Conservation (phyloP, 148 eudicot genomes). For the Arctostaphylos glauca region DNA sequence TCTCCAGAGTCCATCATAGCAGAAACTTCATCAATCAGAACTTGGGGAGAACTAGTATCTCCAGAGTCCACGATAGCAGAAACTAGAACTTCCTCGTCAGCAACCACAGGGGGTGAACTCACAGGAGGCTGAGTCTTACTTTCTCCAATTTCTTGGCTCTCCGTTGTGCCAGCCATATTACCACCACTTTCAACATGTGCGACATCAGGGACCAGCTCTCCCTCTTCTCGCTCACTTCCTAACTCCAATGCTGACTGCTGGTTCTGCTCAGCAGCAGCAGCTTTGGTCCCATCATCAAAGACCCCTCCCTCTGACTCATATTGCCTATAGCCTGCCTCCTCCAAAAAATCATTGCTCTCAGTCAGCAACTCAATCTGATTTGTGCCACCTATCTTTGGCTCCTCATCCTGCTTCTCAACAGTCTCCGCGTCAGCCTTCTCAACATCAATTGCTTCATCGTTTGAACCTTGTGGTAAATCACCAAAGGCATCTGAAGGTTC, state of each 20-base stretch:
- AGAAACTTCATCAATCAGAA: slow-evolving; percentile 40
- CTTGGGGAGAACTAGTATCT: slow-evolving; percentile 45
- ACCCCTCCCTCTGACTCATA: slow-evolving; percentile 31
- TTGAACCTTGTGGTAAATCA: slow-evolving; percentile 36
- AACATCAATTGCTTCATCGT: slow-evolving; percentile 41
- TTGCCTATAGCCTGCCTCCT: slow-evolving; percentile 42
- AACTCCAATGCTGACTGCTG: slow-evolving; percentile 37
- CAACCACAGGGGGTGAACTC: slow-evolving; percentile 35
- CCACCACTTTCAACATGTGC: slow-evolving; percentile 48
- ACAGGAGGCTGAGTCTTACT: slow-evolving; percentile 36
- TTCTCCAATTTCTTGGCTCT: slow-evolving; percentile 43
- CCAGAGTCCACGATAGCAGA: slow-evolving; percentile 26
- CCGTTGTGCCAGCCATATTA: slow-evolving; percentile 27
- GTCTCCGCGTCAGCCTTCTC: slow-evolving; percentile 50
- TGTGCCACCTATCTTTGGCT: slow-evolving; percentile 32
- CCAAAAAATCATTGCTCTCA: slow-evolving; percentile 36
- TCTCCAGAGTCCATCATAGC: slow-evolving; percentile 23
- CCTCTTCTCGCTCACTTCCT: slow-evolving; percentile 70
- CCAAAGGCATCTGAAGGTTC: slow-evolving; percentile 44
- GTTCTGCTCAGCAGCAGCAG: slow-evolving; percentile 41
- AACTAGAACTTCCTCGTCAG: slow-evolving; percentile 28
- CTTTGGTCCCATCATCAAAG: slow-evolving; percentile 37
- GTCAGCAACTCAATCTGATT: slow-evolving; percentile 33
- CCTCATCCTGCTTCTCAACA: slow-evolving; percentile 40
- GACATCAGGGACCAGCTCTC: slow-evolving; percentile 54